These are phyloP conservation scores for Pestalotiopsis sp. DNA, from an alignment of 2,329 filamentous ascomycete genomes.

Conservation along the genomic window DNA sequence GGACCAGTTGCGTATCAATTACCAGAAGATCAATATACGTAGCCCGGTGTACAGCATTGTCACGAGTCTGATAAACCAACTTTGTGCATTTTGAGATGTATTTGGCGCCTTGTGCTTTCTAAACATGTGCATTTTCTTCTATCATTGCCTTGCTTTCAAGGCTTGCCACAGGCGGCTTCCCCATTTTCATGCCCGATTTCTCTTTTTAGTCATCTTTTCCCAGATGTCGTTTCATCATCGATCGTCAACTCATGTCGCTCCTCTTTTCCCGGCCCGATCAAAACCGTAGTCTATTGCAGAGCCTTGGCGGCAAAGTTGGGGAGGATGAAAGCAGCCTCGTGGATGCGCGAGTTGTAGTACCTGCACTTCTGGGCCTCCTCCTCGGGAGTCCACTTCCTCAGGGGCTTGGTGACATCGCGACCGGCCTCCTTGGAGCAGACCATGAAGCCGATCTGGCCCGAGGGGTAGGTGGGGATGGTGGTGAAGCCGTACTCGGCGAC, in stretches of 20 bases:
- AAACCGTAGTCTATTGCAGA: conserved; percentile 49
- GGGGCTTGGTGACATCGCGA: conserved; percentile 81
- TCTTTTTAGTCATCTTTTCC: neutral
- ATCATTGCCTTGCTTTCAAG: neutral
- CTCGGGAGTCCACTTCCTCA: conserved; percentile 79
- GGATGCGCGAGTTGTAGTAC: conserved; percentile 98
- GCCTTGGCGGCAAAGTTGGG: conserved; percentile 90
- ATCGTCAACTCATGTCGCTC: neutral
- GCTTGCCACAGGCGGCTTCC: neutral
- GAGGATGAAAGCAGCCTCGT: conserved; percentile 91
- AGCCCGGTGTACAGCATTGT: too few relatives aligned
- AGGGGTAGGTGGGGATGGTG: conserved; percentile 98
- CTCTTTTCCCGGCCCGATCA: neutral
- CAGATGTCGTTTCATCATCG: conserved; percentile 4
- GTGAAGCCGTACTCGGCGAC: conserved; percentile 98
- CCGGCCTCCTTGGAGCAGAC: conserved; percentile 94
- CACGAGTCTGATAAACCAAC: too few relatives aligned
- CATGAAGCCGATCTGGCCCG: conserved; percentile 99
- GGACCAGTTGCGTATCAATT: too few relatives aligned
- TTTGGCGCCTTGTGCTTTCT: neutral
- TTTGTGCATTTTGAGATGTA: neutral
- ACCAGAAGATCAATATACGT: too few relatives aligned
- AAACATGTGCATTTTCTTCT: neutral
- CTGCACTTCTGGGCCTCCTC: conserved; percentile 92
- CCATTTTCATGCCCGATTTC: neutral